Percentiles rank a stretch among this genome's conserved stretches.
Evolutionary conservation across 1,139 yeast genomes (phyloP).

Genomic region (Saccharomyces hybrid): DNA sequence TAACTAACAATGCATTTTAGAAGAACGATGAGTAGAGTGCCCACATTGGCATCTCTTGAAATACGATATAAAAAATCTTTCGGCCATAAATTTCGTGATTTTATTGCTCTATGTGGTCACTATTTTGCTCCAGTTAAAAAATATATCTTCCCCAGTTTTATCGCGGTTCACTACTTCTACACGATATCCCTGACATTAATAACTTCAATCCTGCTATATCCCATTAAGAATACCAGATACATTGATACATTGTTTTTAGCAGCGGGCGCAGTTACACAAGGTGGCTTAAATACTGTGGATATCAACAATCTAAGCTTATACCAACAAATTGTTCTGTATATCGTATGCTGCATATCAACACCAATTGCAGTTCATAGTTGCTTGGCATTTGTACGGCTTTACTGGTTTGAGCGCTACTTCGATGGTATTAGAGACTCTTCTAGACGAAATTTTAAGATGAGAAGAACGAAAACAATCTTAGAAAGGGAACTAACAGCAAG

Average conservation of each 20-base stretch:
- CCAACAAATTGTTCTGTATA: constrained; percentile 67
- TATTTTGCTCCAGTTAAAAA: constrained; percentile 41
- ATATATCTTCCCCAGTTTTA: constrained; percentile 60
- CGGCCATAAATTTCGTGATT: constrained; percentile 35
- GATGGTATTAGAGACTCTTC: constrained; percentile 72
- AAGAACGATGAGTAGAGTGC: constrained; percentile 21
- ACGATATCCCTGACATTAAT: constrained; percentile 47
- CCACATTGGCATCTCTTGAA: constrained; percentile 23
- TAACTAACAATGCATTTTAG: constrained; percentile 9
- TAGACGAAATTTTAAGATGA: constrained; percentile 65
- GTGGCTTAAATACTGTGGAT: constrained; percentile 79
- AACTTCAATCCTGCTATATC: constrained; percentile 68
- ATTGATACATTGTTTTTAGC: constrained; percentile 75
- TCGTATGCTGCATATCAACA: constrained; percentile 59
- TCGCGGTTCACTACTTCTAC: constrained; percentile 71
- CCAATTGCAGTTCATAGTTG: constrained; percentile 86
- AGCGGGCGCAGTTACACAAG: constrained; percentile 77
- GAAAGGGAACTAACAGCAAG: constrained; percentile 46
- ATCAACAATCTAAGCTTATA: constrained; percentile 53
- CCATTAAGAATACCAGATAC: constrained; percentile 56
- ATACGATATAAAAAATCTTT: constrained; percentile 28
- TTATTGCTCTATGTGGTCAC: constrained; percentile 28
- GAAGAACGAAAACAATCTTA: constrained; percentile 59
- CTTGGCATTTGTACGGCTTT: constrained; percentile 69
- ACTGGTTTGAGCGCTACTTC: constrained; percentile 84